These are phyloP conservation scores for Cordia subcordata DNA, from an alignment of 257 asterid genomes.

Conservation along the genomic window DNA sequence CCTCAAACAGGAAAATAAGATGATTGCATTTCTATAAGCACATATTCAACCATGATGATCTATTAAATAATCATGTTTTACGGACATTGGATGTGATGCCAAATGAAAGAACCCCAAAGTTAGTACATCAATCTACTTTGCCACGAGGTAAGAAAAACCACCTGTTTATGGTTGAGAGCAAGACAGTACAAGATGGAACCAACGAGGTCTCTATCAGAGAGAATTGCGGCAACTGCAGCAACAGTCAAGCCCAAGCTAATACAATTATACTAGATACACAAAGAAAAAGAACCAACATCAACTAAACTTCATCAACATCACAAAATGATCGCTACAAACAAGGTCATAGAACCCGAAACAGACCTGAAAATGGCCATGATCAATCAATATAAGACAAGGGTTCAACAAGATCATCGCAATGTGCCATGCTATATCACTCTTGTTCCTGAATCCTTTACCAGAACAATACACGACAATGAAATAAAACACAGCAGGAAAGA, in stretches of 20 bases:
- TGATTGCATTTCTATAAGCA: too few species aligned
- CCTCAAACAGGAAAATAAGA: too few species aligned
- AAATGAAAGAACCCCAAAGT: constrained; percentile 5
- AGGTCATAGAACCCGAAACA: constrained; percentile 7
- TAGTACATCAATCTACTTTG: not conserved
- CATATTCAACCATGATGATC: too few species aligned
- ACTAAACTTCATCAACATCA: not conserved
- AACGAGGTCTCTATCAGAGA: constrained; percentile 65
- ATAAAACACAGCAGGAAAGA: constrained; percentile 89
- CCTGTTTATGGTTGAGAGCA: constrained; percentile 99
- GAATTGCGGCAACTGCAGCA: constrained; percentile 80
- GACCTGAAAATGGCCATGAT: constrained; percentile 98
- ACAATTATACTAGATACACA: constrained; percentile 69
- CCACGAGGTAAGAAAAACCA: constrained; percentile 18
- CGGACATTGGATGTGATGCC: not conserved
- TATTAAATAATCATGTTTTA: not conserved
- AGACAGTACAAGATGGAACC: constrained; percentile 83
- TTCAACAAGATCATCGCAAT: constrained; percentile 69
- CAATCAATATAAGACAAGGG: constrained; percentile 91
- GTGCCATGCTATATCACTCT: constrained; percentile 59
- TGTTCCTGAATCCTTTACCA: constrained; percentile 33
- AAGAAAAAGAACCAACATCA: constrained; percentile 16
- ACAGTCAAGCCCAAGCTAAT: constrained; percentile 88
- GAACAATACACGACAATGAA: constrained; percentile 48
- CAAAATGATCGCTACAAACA: not conserved